These are phyloP conservation scores for Ormosia emarginata DNA, from an alignment of 306 rosid species.

Conservation along the genomic window DNA sequence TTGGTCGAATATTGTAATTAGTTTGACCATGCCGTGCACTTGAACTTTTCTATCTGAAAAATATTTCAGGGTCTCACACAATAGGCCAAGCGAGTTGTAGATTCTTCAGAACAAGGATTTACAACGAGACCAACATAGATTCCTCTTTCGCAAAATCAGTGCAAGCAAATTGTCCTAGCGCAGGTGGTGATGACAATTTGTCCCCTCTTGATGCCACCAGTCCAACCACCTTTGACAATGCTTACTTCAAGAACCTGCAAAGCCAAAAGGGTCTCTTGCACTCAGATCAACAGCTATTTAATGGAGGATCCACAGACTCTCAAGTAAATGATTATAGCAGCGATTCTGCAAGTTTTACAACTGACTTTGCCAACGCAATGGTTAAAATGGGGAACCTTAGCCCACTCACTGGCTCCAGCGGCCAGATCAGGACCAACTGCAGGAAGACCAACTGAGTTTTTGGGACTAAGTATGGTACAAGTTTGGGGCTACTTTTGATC, in stretches of 20 bases:
- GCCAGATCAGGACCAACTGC: conserved; percentile 55
- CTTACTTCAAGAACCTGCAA: conserved; percentile 51
- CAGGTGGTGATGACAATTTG: conserved; percentile 45
- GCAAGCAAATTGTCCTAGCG: conserved; percentile 40
- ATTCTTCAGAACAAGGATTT: conserved; percentile 42
- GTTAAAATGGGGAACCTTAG: conserved; percentile 60
- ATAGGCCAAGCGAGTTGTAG: conserved; percentile 51
- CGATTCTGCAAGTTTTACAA: conserved; percentile 24
- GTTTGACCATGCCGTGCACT: background rate
- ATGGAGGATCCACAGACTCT: conserved; percentile 50
- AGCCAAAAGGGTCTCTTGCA: conserved; percentile 54
- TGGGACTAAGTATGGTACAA: background rate
- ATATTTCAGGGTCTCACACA: conserved; percentile 55
- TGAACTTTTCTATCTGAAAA: background rate
- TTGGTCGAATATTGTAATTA: background rate
- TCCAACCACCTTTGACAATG: conserved; percentile 48
- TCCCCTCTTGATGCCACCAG: conserved; percentile 40
- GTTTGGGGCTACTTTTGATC: background rate
- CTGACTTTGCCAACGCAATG: conserved; percentile 61
- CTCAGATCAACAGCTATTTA: conserved; percentile 58
- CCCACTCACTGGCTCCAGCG: conserved; percentile 61
- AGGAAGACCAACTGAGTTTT: conserved; percentile 36
- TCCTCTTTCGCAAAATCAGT: conserved; percentile 37
- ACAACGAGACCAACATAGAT: conserved; percentile 61
- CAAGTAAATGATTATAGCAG: conserved; percentile 36